phyloP scores from a whole-genome alignment of 2,329 filamentous ascomycete species.

The Pseudogymnoascus sp. region DNA sequence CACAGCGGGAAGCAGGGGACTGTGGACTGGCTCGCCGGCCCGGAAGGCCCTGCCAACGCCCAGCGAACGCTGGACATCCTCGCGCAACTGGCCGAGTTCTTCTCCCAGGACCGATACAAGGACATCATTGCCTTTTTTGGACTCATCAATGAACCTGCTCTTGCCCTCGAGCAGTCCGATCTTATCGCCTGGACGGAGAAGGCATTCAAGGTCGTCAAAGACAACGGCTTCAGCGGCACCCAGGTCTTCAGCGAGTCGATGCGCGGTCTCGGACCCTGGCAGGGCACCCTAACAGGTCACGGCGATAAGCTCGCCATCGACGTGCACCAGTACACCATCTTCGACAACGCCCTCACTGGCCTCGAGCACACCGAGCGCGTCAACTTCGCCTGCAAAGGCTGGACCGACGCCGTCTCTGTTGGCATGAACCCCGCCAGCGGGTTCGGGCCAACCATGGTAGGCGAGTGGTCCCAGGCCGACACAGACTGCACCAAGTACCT shows the following conservation, averaged over 20 bases:
- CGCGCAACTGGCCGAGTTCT: conserved; percentile 81
- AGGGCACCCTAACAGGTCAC: conserved; percentile 67
- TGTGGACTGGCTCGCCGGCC: conserved; percentile 85
- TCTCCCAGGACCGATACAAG: conserved; percentile 85
- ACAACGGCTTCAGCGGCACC: conserved; percentile 65
- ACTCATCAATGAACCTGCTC: conserved; percentile 86
- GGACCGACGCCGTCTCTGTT: conserved; percentile 69
- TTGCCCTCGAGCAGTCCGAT: conserved; percentile 58
- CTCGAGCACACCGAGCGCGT: conserved; percentile 79
- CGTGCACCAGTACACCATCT: conserved; percentile 97
- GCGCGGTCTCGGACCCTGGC: conserved; percentile 84
- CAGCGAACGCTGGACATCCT: conserved; percentile 82
- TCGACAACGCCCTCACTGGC: conserved; percentile 81
- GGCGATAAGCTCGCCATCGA: conserved; percentile 71
- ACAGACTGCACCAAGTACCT: conserved; percentile 84
- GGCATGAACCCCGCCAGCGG: conserved; percentile 69
- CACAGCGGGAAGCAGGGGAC: conserved; percentile 77
- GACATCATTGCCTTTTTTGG: conserved; percentile 91
- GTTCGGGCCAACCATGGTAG: conserved; percentile 89
- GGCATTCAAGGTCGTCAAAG: conserved; percentile 65
- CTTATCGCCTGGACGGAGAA: conserved; percentile 75
- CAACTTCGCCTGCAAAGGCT: conserved; percentile 77
- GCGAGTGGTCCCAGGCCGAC: conserved; percentile 96
- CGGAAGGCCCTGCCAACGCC: conserved; percentile 68
- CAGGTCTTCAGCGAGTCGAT: conserved; percentile 93